Conservation (phyloP, 2,329 filamentous ascomycete genomes). For the Lizonia empirigonia region DNA sequence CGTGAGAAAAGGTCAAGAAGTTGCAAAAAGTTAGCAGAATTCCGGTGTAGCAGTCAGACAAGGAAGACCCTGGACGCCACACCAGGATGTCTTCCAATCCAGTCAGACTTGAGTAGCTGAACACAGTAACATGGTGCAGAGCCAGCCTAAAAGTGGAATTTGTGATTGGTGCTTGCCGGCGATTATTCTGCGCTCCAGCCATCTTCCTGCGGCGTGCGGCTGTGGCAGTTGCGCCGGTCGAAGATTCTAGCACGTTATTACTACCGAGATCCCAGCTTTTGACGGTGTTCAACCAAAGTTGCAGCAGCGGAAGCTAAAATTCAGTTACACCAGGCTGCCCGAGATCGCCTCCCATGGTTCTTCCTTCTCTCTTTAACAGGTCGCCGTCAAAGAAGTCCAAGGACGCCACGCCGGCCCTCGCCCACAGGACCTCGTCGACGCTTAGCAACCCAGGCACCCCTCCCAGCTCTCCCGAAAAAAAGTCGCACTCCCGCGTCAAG, state of each 20-base stretch:
- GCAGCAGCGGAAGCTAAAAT: constrained; percentile 36
- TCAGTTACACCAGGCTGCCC: constrained; percentile 38
- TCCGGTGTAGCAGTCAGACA: constrained; percentile 3
- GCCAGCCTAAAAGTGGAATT: background rate
- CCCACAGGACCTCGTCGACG: constrained; percentile 22
- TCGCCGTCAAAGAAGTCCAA: constrained; percentile 45
- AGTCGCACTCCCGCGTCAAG: constrained; percentile 37
- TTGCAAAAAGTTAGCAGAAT: background rate
- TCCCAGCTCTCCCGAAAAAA: constrained; percentile 48
- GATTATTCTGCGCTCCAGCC: constrained; percentile 26
- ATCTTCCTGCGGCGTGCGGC: constrained; percentile 27
- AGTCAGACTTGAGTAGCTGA: background rate
- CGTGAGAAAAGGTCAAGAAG: background rate
- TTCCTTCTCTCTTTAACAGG: constrained; percentile 48
- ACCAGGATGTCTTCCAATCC: background rate
- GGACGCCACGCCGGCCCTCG: constrained; percentile 24
- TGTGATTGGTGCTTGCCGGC: constrained; percentile 20
- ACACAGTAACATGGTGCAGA: background rate
- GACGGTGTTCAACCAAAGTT: constrained; percentile 38
- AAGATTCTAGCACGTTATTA: constrained; percentile 45
- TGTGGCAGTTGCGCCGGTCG: constrained; percentile 26
- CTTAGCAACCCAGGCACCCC: constrained; percentile 37
- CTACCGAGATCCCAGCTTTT: constrained; percentile 30
- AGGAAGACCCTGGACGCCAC: constrained; percentile 15
- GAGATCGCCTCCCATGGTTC: constrained; percentile 43